Evolutionary conservation across 2,329 filamentous ascomycete genomes (phyloP).

Genomic region (Cladosporium sp.): DNA sequence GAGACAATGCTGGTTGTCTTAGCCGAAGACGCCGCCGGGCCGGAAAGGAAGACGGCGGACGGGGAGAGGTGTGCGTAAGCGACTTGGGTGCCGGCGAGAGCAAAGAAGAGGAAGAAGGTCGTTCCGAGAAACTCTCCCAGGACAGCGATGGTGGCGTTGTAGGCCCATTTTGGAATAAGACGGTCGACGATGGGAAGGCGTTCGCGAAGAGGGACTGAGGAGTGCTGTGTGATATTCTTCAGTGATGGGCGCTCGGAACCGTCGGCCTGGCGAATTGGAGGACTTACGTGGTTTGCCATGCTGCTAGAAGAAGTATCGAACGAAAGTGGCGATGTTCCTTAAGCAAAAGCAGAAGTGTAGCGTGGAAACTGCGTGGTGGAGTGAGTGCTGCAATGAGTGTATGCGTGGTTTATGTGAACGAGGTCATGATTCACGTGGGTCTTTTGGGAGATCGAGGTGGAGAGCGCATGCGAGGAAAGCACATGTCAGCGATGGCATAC

Average conservation of each 20-base stretch:
- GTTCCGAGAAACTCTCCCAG: constrained; percentile 33
- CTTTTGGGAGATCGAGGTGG: not conserved
- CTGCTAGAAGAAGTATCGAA: not conserved
- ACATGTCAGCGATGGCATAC: not conserved
- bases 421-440: not conserved
- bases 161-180: not conserved
- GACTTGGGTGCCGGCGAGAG: constrained; percentile 34
- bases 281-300: not conserved
- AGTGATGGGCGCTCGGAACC: not conserved
- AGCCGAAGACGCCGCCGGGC: not conserved
- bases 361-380: not conserved
- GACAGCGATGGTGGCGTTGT: constrained; percentile 22
- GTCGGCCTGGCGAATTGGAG: not conserved
- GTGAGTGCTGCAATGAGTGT: not conserved
- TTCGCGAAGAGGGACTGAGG: constrained; percentile 1
- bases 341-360: not conserved
- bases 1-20: constrained; percentile 16
- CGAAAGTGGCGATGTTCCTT: not conserved
- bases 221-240: not conserved
- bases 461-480: not conserved
- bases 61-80: constrained; percentile 37
- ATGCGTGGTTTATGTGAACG: not conserved
- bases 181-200: not conserved
- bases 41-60: constrained; percentile 11
- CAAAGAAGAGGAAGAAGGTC: constrained; percentile 33